Percentiles rank a stretch among this genome's conserved stretches.
These are phyloP conservation scores for Amesomyces nigricolor DNA, from an alignment of 2,329 filamentous ascomycete genomes.

Conservation along the genomic window DNA sequence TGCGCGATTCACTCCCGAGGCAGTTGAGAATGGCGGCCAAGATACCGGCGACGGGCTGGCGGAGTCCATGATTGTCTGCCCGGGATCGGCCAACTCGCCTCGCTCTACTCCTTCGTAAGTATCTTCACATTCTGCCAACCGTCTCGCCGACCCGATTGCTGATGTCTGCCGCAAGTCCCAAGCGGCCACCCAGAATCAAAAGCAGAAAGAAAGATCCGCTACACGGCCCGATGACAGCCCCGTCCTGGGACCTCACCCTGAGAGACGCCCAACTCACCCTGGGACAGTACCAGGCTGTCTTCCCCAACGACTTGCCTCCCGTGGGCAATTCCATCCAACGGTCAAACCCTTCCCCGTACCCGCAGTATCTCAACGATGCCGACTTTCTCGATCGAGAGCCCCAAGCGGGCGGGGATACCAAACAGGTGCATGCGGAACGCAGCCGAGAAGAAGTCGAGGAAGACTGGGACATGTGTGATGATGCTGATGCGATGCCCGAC, in stretches of 20 bases:
- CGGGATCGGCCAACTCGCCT: not conserved
- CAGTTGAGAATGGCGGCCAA: not conserved
- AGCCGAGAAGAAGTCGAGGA: no score
- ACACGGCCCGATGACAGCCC: no score
- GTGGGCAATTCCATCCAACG: no score
- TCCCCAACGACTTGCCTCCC: no score
- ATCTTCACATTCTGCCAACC: not conserved
- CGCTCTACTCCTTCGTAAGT: not conserved
- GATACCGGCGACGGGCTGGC: not conserved
- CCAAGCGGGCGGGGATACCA: no score
- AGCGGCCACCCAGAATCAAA: not conserved
- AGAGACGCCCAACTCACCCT: not conserved
- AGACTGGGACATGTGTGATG: no score
- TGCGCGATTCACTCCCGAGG: not conserved
- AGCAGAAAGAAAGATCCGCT: not conserved
- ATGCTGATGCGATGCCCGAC: no score
- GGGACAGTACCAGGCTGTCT: no score
- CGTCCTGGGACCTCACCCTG: not conserved
- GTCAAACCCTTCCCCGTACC: not conserved
- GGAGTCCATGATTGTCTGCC: not conserved
- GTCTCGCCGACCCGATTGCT: not conserved
- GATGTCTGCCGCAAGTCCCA: not conserved
- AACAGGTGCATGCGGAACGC: no score
- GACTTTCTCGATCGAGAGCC: not conserved
- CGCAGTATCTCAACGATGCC: not conserved